phyloP scores from a whole-genome alignment of 1,139 yeast species.

The Diutina neorugosa region DNA sequence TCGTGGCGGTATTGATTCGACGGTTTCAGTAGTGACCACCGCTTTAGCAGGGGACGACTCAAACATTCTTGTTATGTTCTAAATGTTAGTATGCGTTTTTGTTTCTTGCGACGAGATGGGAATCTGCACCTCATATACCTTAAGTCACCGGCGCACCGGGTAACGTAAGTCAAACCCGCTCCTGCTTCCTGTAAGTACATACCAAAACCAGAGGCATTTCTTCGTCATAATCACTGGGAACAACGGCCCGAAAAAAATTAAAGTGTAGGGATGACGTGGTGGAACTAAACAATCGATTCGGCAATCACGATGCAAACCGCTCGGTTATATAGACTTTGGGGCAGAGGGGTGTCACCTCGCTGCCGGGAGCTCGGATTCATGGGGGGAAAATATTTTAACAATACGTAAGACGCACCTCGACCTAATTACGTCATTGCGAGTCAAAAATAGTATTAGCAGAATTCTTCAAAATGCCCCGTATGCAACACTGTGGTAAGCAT shows the following conservation, averaged over 20 bases:
- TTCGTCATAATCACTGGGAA: background rate
- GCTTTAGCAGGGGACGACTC: background rate
- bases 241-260: background rate
- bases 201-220: background rate
- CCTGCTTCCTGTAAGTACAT: background rate
- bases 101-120: background rate
- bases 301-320: background rate
- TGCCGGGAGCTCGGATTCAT: background rate
- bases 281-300: background rate
- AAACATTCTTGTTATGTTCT: conserved; percentile 1
- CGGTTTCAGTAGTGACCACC: background rate
- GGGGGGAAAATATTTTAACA: background rate
- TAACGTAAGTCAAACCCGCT: background rate
- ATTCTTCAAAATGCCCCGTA: background rate
- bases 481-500: background rate
- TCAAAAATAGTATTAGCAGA: background rate
- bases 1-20: background rate
- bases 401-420: background rate
- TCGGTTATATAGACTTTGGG: background rate
- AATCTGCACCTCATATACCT: background rate
- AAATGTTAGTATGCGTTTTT: background rate
- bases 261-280: background rate
- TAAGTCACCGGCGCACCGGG: background rate
- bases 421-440: background rate
- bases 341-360: background rate